Percentiles rank a stretch among this genome's conserved stretches.
Conservation (phyloP, 163 green algal species). For the Prototheca cutis region DNA sequence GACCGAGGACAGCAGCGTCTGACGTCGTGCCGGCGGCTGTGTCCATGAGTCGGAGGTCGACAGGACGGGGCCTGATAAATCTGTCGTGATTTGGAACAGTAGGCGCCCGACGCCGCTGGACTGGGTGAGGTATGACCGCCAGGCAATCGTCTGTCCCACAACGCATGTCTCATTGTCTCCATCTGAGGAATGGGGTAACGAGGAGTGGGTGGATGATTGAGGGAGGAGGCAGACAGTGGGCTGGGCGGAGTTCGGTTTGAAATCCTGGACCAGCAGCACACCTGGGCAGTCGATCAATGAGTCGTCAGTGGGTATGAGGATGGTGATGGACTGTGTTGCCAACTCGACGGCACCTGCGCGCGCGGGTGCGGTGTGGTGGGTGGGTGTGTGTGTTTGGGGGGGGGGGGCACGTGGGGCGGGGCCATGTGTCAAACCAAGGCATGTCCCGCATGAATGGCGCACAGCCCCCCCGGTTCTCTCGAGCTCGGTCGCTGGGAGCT, state of each 20-base stretch:
- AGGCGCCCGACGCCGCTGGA: not conserved
- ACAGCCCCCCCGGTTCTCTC: too few relatives aligned
- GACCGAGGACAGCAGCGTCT: not conserved
- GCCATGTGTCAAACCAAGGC: too few relatives aligned
- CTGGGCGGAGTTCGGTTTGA: not conserved
- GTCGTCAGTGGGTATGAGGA: not conserved
- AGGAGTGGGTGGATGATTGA: too few relatives aligned
- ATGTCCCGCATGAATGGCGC: too few relatives aligned
- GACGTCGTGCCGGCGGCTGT: not conserved
- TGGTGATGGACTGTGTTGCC: too few relatives aligned
- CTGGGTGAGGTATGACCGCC: not conserved
- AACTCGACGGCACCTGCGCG: too few relatives aligned
- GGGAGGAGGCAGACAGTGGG: not conserved
- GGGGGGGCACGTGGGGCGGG: too few relatives aligned
- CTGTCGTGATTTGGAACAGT: not conserved
- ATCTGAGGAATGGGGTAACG: too few relatives aligned
- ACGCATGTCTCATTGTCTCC: not conserved
- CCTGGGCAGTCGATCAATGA: not conserved
- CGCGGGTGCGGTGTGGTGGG: too few relatives aligned
- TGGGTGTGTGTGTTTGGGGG: too few relatives aligned
- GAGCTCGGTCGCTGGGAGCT: too few relatives aligned
- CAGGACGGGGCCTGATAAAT: not conserved
- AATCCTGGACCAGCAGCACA: not conserved
- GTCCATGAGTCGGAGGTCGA: not conserved
- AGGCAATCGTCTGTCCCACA: not conserved